phyloP scores from a whole-genome alignment of 2,329 filamentous ascomycete genomes.

The Periconia macrospinosa region DNA sequence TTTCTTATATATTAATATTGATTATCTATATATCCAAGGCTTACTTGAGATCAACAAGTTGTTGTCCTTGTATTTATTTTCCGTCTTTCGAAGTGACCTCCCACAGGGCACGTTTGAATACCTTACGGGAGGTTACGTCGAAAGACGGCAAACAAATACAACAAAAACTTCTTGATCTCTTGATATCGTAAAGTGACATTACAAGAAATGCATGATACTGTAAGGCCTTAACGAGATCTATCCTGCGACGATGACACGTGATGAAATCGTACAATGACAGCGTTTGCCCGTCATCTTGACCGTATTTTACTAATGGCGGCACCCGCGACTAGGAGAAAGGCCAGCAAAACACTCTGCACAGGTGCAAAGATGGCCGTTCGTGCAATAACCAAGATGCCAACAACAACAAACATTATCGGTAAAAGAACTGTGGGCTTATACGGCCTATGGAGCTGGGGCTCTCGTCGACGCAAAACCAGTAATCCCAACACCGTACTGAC shows the following conservation, averaged over 20 bases:
- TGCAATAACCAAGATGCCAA: constrained; percentile 63
- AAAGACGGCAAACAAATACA: too few species aligned
- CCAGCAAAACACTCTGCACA: constrained; percentile 55
- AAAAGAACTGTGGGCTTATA: constrained; percentile 58
- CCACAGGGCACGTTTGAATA: too few species aligned
- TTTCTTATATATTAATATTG: too few species aligned
- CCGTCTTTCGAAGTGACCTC: too few species aligned
- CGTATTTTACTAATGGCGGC: constrained; percentile 40
- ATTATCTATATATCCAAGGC: too few species aligned
- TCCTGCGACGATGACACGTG: not conserved
- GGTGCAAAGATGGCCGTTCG: constrained; percentile 63
- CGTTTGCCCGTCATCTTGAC: not conserved
- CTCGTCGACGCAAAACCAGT: constrained; percentile 58
- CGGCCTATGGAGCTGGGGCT: constrained; percentile 58
- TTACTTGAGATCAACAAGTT: too few species aligned
- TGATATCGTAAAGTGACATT: too few species aligned
- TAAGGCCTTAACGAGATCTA: too few species aligned
- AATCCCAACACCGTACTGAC: constrained; percentile 64
- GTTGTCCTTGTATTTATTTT: too few species aligned
- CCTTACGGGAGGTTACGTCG: too few species aligned
- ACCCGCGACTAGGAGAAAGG: constrained; percentile 56
- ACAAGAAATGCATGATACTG: too few species aligned
- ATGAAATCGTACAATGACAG: not conserved
- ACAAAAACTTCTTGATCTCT: too few species aligned
- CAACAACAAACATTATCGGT: constrained; percentile 57